These are phyloP conservation scores for Alternaria arbusti DNA, from an alignment of 2,329 filamentous ascomycete species.

Conservation along the genomic window DNA sequence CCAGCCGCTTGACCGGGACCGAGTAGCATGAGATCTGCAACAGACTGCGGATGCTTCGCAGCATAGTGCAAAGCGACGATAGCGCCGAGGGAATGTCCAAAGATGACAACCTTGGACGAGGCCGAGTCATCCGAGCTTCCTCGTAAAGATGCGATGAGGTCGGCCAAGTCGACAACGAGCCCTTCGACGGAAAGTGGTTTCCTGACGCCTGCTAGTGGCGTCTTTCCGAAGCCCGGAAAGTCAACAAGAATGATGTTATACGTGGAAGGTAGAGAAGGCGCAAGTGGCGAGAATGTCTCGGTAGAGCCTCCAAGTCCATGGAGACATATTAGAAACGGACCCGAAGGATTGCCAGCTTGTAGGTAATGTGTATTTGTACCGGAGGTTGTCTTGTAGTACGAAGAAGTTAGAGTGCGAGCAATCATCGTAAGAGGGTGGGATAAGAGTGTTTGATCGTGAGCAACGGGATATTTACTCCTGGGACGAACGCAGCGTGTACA, in stretches of 20 bases:
- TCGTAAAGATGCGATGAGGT: background rate
- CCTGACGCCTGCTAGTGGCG: background rate
- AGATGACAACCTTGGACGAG: background rate
- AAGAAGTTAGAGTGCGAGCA: background rate
- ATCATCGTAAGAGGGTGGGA: background rate
- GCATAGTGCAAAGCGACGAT: background rate
- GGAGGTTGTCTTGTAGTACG: background rate
- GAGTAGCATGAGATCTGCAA: background rate
- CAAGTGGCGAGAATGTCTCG: background rate
- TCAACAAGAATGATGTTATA: background rate
- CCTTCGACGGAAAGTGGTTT: background rate
- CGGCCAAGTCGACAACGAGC: background rate
- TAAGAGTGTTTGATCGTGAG: background rate
- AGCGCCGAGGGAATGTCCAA: background rate
- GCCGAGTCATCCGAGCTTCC: background rate
- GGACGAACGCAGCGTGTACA: background rate
- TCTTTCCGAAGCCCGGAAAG: background rate
- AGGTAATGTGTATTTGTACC: background rate
- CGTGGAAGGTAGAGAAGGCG: background rate
- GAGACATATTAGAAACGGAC: background rate
- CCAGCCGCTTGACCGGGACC: constrained; percentile 2
- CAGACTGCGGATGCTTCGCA: background rate
- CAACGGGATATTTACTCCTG: too few relatives aligned
- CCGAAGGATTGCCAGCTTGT: background rate
- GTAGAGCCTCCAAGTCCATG: background rate